Evolutionary conservation across 1,139 yeast genomes (phyloP).

Genomic region (Diutina siamensis): DNA sequence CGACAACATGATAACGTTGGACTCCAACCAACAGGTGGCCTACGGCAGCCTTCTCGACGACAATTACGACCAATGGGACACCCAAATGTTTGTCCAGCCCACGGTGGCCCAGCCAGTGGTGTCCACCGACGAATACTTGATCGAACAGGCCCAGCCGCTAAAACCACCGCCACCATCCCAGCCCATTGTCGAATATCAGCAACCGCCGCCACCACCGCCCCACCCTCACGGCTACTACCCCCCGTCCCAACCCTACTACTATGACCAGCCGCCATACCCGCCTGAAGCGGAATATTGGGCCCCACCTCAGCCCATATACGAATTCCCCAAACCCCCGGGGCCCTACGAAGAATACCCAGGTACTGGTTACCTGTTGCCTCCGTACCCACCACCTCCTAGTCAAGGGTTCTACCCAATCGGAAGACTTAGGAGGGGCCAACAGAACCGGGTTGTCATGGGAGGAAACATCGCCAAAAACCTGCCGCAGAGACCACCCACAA

Average conservation of each 20-base stretch:
- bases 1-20: slow-evolving; percentile 20
- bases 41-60: slow-evolving; percentile 4
- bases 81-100: slow-evolving; percentile 15
- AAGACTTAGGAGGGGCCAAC: neutral
- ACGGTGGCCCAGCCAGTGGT: slow-evolving; percentile 13
- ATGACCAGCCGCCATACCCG: slow-evolving; percentile 1
- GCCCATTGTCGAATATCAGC: neutral
- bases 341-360: slow-evolving; percentile 1
- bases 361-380: slow-evolving; percentile 3
- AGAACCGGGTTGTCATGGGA: neutral
- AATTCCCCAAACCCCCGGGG: neutral
- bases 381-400: neutral
- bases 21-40: slow-evolving; percentile 19
- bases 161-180: neutral
- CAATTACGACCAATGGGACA: slow-evolving; percentile 14
- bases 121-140: slow-evolving; percentile 31
- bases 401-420: neutral
- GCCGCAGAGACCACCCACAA: neutral
- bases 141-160: slow-evolving; percentile 37
- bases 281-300: neutral
- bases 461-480: neutral
- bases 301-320: neutral
- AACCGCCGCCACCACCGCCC: neutral
- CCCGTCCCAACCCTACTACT: neutral
- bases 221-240: neutral